Evolutionary conservation across 2,329 filamentous ascomycete species (phyloP).

Genomic region (Penicillium oxalicum): DNA sequence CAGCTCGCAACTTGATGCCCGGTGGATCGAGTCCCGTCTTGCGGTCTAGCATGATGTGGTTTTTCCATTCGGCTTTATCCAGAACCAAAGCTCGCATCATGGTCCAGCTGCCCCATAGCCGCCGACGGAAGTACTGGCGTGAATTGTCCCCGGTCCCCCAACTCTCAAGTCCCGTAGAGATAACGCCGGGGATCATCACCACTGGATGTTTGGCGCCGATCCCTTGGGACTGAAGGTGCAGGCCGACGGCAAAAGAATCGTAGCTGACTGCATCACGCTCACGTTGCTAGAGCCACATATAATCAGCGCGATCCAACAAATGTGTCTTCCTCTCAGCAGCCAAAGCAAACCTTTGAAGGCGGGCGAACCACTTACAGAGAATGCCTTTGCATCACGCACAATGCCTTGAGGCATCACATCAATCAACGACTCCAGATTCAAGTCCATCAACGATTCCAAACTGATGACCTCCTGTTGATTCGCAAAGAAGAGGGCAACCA

Average conservation of each 20-base stretch:
- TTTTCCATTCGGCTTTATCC: constrained; percentile 93
- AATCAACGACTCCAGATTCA: constrained; percentile 77
- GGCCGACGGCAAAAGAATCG: constrained; percentile 86
- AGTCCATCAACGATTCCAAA: constrained; percentile 62
- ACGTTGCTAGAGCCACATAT: constrained; percentile 51
- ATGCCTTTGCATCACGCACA: constrained; percentile 75
- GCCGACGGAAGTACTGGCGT: constrained; percentile 84
- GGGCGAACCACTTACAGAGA: constrained; percentile 55
- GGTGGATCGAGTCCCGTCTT: constrained; percentile 85
- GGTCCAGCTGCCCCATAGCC: constrained; percentile 95
- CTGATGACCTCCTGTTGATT: constrained; percentile 85
- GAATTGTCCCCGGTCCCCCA: constrained; percentile 88
- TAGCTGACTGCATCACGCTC: constrained; percentile 85
- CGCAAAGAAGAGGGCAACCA: constrained; percentile 86
- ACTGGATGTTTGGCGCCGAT: constrained; percentile 77
- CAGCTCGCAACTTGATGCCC: constrained; percentile 80
- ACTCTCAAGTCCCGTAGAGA: constrained; percentile 92
- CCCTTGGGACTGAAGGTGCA: constrained; percentile 75
- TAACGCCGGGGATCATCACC: constrained; percentile 96
- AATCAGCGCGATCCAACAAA: not conserved
- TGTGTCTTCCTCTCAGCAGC: not conserved
- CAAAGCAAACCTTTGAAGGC: not conserved
- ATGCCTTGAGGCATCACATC: constrained; percentile 85
- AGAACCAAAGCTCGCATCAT: constrained; percentile 96
- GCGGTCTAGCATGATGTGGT: constrained; percentile 94